Percentiles rank a stretch among this genome's conserved stretches.
Conservation (phyloP, 1,284 basidiomycete genomes). For the Xerocomus nothofagi region DNA sequence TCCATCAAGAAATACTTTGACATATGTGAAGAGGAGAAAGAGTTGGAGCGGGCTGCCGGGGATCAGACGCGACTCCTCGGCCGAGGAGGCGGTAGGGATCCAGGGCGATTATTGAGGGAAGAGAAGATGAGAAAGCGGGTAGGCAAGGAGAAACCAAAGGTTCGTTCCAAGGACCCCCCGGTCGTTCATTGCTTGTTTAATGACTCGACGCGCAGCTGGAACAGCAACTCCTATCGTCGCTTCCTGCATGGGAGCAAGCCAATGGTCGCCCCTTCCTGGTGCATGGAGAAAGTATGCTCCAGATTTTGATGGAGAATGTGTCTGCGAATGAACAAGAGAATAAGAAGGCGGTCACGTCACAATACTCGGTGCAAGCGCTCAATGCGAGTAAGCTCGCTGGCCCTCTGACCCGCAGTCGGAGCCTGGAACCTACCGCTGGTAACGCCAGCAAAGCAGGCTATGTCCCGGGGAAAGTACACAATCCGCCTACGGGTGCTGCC, state of each 20-base stretch:
- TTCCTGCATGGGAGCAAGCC: constrained; percentile 89
- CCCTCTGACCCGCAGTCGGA: constrained; percentile 28
- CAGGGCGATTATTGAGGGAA: constrained; percentile 79
- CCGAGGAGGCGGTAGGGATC: constrained; percentile 69
- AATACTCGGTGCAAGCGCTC: constrained; percentile 37
- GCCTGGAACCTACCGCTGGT: constrained; percentile 24
- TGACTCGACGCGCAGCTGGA: constrained; percentile 62
- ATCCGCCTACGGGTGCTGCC: constrained; percentile 39
- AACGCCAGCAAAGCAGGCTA: constrained; percentile 25
- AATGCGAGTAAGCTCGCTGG: constrained; percentile 51
- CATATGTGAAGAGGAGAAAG: constrained; percentile 89
- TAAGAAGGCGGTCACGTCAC: constrained; percentile 38
- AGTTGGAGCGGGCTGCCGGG: constrained; percentile 77
- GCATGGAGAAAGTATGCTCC: constrained; percentile 81
- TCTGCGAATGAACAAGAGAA: constrained; percentile 78
- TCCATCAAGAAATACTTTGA: constrained; percentile 87
- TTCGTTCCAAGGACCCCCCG: constrained; percentile 41
- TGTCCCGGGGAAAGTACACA: constrained; percentile 29
- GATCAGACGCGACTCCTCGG: constrained; percentile 79
- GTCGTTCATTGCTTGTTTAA: constrained; percentile 2
- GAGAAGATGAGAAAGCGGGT: constrained; percentile 98
- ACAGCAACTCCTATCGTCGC: constrained; percentile 75
- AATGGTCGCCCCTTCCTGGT: constrained; percentile 80
- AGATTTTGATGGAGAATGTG: constrained; percentile 71
- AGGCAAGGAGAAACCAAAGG: constrained; percentile 91